Conservation (phyloP, 345 rosid genomes). For the Carallia pectinifolia region DNA sequence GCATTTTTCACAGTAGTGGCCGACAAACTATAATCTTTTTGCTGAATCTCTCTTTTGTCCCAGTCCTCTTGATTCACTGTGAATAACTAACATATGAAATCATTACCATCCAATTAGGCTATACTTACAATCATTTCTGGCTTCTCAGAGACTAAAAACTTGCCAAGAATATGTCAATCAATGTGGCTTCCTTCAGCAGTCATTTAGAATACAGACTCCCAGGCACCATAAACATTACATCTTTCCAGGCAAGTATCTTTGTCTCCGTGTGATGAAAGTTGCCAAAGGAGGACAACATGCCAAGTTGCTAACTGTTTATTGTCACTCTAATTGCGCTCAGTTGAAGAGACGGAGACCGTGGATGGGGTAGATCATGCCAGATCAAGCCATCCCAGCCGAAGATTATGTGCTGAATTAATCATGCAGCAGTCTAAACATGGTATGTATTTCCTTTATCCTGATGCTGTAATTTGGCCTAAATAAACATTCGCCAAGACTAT, state of each 20-base stretch:
- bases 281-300: too few species aligned
- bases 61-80: neutral
- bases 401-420: constrained; percentile 35
- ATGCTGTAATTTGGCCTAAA: too few species aligned
- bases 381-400: constrained; percentile 16
- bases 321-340: constrained; percentile 10
- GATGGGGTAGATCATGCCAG: constrained; percentile 17
- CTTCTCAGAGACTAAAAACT: constrained; percentile 46
- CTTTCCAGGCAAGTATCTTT: constrained; percentile 53
- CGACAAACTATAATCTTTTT: neutral
- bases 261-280: constrained; percentile 7
- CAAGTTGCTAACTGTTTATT: too few species aligned
- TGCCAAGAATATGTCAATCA: constrained; percentile 50
- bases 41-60: neutral
- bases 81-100: constrained; percentile 7
- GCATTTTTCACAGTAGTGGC: neutral
- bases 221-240: constrained; percentile 61
- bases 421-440: constrained; percentile 41
- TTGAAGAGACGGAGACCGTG: constrained; percentile 12
- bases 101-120: neutral
- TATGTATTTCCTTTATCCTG: constrained; percentile 16
- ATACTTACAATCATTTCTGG: neutral
- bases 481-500: too few species aligned
- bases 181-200: constrained; percentile 53
- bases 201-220: constrained; percentile 40